A percentile compares a stretch with the other conserved stretches of the same genome.
Evolutionary conservation across 2,329 filamentous ascomycete genomes (phyloP).

Genomic region (Cytospora paraplurivora): DNA sequence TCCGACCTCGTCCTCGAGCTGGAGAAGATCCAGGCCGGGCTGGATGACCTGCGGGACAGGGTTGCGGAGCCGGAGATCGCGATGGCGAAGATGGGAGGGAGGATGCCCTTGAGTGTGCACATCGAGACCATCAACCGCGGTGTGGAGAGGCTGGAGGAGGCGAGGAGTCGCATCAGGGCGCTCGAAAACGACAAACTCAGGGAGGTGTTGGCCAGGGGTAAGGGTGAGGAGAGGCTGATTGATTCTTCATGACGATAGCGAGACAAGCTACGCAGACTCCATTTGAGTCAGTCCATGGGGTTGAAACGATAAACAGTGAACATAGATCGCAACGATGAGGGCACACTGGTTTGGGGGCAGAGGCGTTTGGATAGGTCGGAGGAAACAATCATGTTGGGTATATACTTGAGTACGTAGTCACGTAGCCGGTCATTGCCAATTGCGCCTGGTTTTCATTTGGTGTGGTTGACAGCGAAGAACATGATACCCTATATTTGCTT

Average conservation of each 20-base stretch:
- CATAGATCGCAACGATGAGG: not conserved
- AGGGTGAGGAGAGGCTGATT: conserved; percentile 46
- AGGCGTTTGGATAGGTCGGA: conserved; percentile 13
- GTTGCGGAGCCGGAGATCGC: conserved; percentile 67
- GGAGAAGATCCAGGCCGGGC: conserved; percentile 68
- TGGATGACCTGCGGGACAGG: conserved; percentile 71
- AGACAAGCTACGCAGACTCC: not conserved
- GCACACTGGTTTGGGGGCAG: not conserved
- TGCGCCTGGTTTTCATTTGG: conserved; percentile 6
- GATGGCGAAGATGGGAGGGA: conserved; percentile 38
- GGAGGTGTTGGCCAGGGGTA: conserved; percentile 52
- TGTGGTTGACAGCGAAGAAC: conserved; percentile 8
- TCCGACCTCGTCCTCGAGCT: conserved; percentile 70
- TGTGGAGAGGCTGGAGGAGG: conserved; percentile 69
- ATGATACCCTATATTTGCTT: conserved; percentile 4
- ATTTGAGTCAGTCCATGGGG: not conserved
- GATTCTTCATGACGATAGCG: conserved; percentile 34
- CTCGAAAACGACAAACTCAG: conserved; percentile 61
- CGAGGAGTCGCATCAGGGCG: conserved; percentile 60
- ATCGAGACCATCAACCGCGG: conserved; percentile 74
- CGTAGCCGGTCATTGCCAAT: conserved; percentile 7
- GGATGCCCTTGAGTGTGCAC: conserved; percentile 70
- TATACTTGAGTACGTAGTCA: not conserved
- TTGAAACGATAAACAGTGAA: not conserved
- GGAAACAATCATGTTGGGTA: conserved; percentile 2